Evolutionary conservation across 345 rosid genomes (phyloP).

Genomic region (Rhizophora mangle): DNA sequence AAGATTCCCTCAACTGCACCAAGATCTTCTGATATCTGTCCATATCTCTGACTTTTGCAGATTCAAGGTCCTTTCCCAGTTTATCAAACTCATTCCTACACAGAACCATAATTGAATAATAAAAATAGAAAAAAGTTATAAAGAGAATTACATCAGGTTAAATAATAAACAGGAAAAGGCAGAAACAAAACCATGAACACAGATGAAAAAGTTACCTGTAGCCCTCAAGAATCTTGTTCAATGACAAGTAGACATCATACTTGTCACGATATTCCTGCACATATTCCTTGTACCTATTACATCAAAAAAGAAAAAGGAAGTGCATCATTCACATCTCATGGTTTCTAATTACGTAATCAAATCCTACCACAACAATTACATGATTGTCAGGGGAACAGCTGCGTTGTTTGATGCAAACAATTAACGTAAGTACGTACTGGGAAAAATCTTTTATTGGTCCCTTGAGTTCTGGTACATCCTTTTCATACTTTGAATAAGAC

Average conservation of each 20-base stretch:
- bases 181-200: neutral
- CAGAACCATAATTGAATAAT: slow-evolving; percentile 5
- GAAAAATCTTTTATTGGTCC: slow-evolving; percentile 67
- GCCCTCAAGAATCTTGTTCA: slow-evolving; percentile 68
- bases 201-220: slow-evolving; percentile 52
- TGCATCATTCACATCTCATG: neutral
- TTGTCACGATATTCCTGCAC: slow-evolving; percentile 75
- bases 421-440: slow-evolving; percentile 57
- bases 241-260: slow-evolving; percentile 63
- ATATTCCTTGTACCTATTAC: slow-evolving; percentile 67
- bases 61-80: slow-evolving; percentile 70
- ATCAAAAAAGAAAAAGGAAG: neutral
- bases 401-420: neutral
- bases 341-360: slow-evolving; percentile 1
- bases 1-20: slow-evolving; percentile 64
- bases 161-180: slow-evolving; percentile 4
- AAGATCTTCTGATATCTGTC: slow-evolving; percentile 57
- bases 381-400: neutral
- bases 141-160: neutral
- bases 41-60: slow-evolving; percentile 64
- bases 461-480: slow-evolving; percentile 71
- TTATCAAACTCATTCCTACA: slow-evolving; percentile 65
- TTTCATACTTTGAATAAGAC: slow-evolving; percentile 72
- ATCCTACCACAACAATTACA: slow-evolving; percentile 1
- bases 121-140: neutral